phyloP scores from a whole-genome alignment of 208 protist genomes.

The Phytomonas francai region DNA sequence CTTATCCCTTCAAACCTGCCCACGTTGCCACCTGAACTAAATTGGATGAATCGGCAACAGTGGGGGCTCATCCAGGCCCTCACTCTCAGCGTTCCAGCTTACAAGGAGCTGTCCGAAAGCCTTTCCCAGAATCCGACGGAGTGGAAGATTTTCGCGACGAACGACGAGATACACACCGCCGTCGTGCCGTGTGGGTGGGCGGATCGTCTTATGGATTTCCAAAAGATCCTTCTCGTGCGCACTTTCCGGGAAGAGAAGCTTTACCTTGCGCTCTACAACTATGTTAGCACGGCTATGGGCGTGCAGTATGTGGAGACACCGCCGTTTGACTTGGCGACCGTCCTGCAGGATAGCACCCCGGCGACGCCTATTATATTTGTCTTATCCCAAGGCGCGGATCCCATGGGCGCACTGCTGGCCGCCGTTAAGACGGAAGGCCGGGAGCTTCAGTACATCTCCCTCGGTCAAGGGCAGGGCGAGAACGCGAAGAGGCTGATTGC shows the following conservation, averaged over 20 bases:
- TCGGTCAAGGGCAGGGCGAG: conserved; percentile 96
- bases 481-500: conserved; percentile 94
- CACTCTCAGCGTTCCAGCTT: conserved; percentile 62
- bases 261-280: conserved; percentile 83
- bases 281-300: conserved; percentile 89
- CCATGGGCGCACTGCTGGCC: conserved; percentile 87
- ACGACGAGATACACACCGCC: conserved; percentile 50
- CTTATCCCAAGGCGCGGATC: conserved; percentile 95
- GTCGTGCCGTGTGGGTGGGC: conserved; percentile 54
- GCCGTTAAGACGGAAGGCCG: conserved; percentile 81
- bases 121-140: conserved; percentile 28
- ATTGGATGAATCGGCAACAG: conserved; percentile 67
- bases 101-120: conserved; percentile 46
- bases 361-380: conserved; percentile 95
- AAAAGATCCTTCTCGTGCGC: conserved; percentile 91
- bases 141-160: conserved; percentile 63
- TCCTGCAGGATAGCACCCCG: conserved; percentile 80
- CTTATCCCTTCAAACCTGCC: conserved; percentile 76
- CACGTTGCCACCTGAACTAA: conserved; percentile 28
- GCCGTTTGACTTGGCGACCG: conserved; percentile 86
- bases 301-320: conserved; percentile 90
- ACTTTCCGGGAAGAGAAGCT: conserved; percentile 94
- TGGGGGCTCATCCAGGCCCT: conserved; percentile 86
- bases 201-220: conserved; percentile 70
- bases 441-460: conserved; percentile 88